A percentile compares a stretch with the other conserved stretches of the same genome.
These are phyloP conservation scores for Chamaenerion angustifolium DNA, from an alignment of 345 rosid species.

Conservation along the genomic window DNA sequence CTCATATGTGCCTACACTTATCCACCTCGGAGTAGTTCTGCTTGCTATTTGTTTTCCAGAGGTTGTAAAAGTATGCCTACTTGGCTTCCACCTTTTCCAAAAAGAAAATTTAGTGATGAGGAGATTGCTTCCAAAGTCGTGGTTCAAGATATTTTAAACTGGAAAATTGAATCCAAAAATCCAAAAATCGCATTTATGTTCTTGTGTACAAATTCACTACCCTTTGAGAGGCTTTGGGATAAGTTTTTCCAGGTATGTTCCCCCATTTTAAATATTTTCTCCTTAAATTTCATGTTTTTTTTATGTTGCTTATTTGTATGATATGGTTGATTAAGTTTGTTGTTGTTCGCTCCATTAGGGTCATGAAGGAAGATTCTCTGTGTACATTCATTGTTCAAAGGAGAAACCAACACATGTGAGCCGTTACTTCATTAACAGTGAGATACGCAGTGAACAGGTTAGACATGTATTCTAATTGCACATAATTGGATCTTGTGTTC, in stretches of 20 bases:
- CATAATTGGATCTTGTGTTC: neutral
- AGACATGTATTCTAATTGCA: neutral
- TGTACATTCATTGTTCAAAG: constrained; percentile 27
- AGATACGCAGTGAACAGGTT: constrained; percentile 24
- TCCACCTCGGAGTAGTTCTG: constrained; percentile 17
- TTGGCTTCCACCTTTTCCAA: constrained; percentile 32
- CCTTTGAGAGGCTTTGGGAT: constrained; percentile 40
- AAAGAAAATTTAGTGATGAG: constrained; percentile 21
- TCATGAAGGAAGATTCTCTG: constrained; percentile 26
- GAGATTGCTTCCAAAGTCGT: constrained; percentile 24
- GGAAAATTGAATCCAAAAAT: constrained; percentile 9
- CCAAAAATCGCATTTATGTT: constrained; percentile 35
- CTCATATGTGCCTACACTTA: constrained; percentile 23
- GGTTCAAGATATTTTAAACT: constrained; percentile 17
- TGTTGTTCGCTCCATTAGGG: constrained; percentile 15
- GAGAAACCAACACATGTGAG: constrained; percentile 21
- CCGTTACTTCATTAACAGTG: constrained; percentile 21
- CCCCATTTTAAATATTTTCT: neutral
- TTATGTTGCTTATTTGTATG: too few species aligned
- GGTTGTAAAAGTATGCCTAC: constrained; percentile 18
- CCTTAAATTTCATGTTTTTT: neutral
- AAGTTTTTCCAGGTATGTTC: constrained; percentile 20
- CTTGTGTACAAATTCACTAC: constrained; percentile 25
- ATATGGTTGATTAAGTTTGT: too few species aligned
- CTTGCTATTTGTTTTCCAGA: constrained; percentile 22